Conservation (phyloP, 2,329 filamentous ascomycete species). For the Aureobasidium lini region DNA sequence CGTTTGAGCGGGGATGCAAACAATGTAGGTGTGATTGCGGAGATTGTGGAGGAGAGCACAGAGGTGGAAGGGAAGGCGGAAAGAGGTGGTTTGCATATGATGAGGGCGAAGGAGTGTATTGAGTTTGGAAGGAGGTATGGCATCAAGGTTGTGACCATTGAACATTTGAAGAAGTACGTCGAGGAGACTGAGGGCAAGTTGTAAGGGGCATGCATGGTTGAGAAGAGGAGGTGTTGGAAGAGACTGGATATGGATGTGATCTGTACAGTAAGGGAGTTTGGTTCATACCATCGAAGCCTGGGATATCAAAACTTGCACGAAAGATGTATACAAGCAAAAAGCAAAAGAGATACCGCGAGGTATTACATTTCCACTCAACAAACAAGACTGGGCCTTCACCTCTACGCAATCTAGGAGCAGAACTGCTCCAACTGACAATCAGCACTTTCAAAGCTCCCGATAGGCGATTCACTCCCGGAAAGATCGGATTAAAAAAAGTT, state of each 20-base stretch:
- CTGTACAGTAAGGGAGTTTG: not conserved
- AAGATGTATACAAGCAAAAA: too few species aligned
- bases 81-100: conserved; percentile 67
- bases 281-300: too few species aligned
- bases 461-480: too few species aligned
- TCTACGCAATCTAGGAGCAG: too few species aligned
- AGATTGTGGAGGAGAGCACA: conserved; percentile 81
- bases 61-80: conserved; percentile 60
- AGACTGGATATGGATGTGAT: not conserved
- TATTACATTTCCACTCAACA: too few species aligned
- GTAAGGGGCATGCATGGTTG: not conserved
- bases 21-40: conserved; percentile 72
- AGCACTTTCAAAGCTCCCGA: too few species aligned
- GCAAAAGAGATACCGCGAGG: too few species aligned
- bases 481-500: too few species aligned
- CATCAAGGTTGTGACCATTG: conserved; percentile 90
- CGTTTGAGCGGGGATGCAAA: conserved; percentile 61
- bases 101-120: conserved; percentile 81
- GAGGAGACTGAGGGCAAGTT: conserved; percentile 61
- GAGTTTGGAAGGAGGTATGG: conserved; percentile 83
- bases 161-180: conserved; percentile 73
- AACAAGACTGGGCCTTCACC: too few species aligned
- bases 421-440: too few species aligned
- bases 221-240: not conserved
- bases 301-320: too few species aligned